These are phyloP conservation scores for Arthromyces matolae DNA, from an alignment of 768 basidiomycete species.

Conservation along the genomic window DNA sequence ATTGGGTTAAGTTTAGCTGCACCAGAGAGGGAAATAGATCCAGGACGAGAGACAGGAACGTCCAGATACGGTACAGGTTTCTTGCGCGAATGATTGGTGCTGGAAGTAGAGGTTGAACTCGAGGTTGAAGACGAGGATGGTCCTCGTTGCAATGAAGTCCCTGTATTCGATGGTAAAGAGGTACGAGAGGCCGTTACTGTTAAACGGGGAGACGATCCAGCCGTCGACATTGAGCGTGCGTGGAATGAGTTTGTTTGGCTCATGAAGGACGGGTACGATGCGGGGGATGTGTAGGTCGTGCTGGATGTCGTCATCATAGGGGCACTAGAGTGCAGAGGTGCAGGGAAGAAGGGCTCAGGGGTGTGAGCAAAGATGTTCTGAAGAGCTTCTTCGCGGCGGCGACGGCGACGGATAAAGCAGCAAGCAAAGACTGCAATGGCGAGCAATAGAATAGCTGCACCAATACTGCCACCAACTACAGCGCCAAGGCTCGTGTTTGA, in stretches of 20 bases:
- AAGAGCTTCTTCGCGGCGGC: slow-evolving; percentile 11
- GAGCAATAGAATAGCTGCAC: slow-evolving; percentile 16
- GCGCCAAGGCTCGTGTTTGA: slow-evolving; percentile 10
- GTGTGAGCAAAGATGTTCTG: slow-evolving; percentile 5
- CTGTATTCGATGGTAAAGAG: background rate
- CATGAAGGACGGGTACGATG: slow-evolving; percentile 2
- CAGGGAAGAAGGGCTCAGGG: slow-evolving; percentile 9
- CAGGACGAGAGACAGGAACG: slow-evolving; percentile 1
- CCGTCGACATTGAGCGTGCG: background rate
- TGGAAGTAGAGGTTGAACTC: too few species aligned
- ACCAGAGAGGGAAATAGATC: background rate
- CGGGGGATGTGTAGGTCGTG: background rate
- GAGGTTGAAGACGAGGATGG: too few species aligned
- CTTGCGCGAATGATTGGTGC: slow-evolving; percentile 7
- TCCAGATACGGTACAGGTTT: slow-evolving; percentile 18
- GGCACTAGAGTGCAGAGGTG: slow-evolving; percentile 1
- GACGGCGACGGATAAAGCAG: slow-evolving; percentile 16
- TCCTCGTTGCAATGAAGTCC: too few species aligned
- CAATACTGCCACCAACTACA: slow-evolving; percentile 16
- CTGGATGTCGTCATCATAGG: background rate
- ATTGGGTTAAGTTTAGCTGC: slow-evolving; percentile 2
- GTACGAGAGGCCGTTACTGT: too few species aligned
- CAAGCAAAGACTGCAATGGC: slow-evolving; percentile 10
- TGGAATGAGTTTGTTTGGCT: background rate
- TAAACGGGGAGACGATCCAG: background rate